Conservation (phyloP, 31 red algal species). For the Asparagopsis taxiformis region DNA sequence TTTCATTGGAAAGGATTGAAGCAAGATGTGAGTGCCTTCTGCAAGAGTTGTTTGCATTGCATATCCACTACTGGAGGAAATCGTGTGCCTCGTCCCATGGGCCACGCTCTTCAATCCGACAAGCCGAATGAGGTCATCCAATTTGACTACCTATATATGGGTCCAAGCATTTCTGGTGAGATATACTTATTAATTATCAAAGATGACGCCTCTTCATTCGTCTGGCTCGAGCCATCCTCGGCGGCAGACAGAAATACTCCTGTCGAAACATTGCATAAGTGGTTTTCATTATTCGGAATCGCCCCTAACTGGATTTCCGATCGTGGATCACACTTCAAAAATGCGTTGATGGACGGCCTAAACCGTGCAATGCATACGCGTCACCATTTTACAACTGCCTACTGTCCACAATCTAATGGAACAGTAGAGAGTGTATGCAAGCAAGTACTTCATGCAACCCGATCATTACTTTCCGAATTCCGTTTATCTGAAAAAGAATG, state of each 20-base stretch:
- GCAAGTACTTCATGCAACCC: too few relatives aligned
- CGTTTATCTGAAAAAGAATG: too few relatives aligned
- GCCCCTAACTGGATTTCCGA: background rate
- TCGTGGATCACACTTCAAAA: conserved; percentile 1
- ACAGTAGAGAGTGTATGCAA: background rate
- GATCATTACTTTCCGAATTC: too few relatives aligned
- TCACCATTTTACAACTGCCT: background rate
- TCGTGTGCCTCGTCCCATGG: too few relatives aligned
- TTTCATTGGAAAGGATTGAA: background rate
- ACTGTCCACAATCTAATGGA: background rate
- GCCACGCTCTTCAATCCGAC: too few relatives aligned
- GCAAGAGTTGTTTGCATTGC: background rate
- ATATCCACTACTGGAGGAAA: too few relatives aligned
- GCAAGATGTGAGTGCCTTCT: background rate
- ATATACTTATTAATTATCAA: background rate
- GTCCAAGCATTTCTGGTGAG: background rate
- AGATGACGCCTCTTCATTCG: too few relatives aligned
- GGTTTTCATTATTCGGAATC: background rate
- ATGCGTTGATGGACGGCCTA: background rate
- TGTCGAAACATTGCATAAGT: too few relatives aligned
- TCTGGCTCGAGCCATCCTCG: background rate
- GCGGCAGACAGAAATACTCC: too few relatives aligned
- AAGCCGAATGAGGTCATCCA: background rate
- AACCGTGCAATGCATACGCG: background rate
- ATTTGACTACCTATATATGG: background rate